Conservation (phyloP, 139 green algal species). For the Chlamydomonas schloesseri region DNA sequence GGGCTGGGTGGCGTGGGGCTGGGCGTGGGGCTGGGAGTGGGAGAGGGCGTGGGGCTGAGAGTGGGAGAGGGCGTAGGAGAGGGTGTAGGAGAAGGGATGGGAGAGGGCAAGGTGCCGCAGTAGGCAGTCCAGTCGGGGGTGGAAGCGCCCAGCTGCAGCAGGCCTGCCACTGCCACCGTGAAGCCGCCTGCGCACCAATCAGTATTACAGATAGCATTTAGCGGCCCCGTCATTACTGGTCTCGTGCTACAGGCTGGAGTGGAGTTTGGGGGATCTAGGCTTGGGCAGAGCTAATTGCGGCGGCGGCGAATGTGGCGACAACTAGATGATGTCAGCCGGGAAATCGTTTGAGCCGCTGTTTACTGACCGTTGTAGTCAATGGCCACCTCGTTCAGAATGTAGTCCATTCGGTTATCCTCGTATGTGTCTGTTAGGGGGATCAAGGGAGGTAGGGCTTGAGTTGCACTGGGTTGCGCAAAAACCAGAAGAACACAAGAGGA, state of each 20-base stretch:
- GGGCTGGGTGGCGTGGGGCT: neutral
- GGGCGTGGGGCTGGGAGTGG: neutral
- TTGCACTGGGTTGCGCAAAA: too few relatives aligned
- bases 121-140: constrained; percentile 5
- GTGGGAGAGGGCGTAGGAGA: neutral
- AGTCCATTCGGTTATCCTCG: constrained; percentile 28
- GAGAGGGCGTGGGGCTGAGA: neutral
- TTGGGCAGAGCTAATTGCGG: too few relatives aligned
- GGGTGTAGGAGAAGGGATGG: neutral
- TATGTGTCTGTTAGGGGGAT: constrained; percentile 29
- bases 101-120: neutral
- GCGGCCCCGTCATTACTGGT: too few relatives aligned
- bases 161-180: constrained; percentile 41
- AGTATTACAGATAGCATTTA: too few relatives aligned
- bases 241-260: too few relatives aligned
- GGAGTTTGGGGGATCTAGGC: too few relatives aligned
- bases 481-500: too few relatives aligned
- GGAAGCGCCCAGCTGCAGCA: neutral
- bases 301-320: too few relatives aligned
- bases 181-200: constrained; percentile 31
- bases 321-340: too few relatives aligned
- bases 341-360: too few relatives aligned
- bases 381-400: constrained; percentile 47
- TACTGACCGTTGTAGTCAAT: constrained; percentile 57
- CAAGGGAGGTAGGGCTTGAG: too few relatives aligned